Evolutionary conservation across 495 filamentous ascomycete species (phyloP).

Genomic region (Cenococcum geophilum): DNA sequence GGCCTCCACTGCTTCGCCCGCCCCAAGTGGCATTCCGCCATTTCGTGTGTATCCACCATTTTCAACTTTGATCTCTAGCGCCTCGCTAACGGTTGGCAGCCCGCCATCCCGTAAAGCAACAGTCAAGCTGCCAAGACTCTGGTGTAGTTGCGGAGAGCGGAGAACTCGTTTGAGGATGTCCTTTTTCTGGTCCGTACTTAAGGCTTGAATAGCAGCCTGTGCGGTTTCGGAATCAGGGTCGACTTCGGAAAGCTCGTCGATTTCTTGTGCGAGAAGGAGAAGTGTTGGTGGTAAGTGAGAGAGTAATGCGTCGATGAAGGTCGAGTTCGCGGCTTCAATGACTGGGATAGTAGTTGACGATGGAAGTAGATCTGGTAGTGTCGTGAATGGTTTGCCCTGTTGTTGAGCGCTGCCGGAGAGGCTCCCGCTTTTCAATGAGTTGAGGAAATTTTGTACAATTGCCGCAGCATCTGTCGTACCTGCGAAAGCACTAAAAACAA

Average conservation of each 20-base stretch:
- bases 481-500: slow-evolving; percentile 18
- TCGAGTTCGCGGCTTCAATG: slow-evolving; percentile 57
- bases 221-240: slow-evolving; percentile 59
- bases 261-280: slow-evolving; percentile 65
- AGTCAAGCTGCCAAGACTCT: slow-evolving; percentile 77
- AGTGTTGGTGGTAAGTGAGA: slow-evolving; percentile 67
- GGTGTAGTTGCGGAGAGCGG: slow-evolving; percentile 84
- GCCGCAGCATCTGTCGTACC: slow-evolving; percentile 51
- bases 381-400: slow-evolving; percentile 58
- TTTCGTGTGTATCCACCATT: slow-evolving; percentile 75
- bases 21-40: slow-evolving; percentile 73
- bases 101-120: slow-evolving; percentile 89
- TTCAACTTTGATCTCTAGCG: slow-evolving; percentile 67
- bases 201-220: slow-evolving; percentile 64
- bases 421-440: slow-evolving; percentile 64
- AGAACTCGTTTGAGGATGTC: slow-evolving; percentile 74
- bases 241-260: slow-evolving; percentile 48
- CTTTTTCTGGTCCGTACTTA: slow-evolving; percentile 72
- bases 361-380: slow-evolving; percentile 79
- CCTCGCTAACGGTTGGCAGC: slow-evolving; percentile 80
- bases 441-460: slow-evolving; percentile 78
- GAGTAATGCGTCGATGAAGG: slow-evolving; percentile 67
- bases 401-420: slow-evolving; percentile 41
- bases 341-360: slow-evolving; percentile 68
- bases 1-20: slow-evolving; percentile 79